Evolutionary conservation across 495 filamentous ascomycete genomes (phyloP).

Genomic region (Hypomontagnella monticulosa): DNA sequence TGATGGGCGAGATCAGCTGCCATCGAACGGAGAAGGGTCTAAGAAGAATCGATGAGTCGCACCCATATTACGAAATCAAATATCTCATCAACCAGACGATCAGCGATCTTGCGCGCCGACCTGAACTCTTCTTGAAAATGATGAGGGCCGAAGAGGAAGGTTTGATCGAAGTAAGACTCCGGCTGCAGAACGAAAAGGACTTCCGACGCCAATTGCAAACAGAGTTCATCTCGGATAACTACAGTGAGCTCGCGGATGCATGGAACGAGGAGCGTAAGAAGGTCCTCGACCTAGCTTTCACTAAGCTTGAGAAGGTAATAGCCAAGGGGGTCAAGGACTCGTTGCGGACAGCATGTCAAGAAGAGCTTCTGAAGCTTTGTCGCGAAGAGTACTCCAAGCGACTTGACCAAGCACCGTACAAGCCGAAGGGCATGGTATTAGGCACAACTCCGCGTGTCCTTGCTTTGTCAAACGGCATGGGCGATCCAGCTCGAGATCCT

Average conservation of each 20-base stretch:
- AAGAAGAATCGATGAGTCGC: conserved; percentile 92
- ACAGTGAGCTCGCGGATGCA: conserved; percentile 91
- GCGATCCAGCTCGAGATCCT: conserved; percentile 76
- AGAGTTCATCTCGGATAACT: conserved; percentile 92
- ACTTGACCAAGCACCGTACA: conserved; percentile 94
- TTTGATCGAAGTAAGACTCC: conserved; percentile 81
- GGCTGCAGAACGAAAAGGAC: conserved; percentile 75
- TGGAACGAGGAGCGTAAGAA: conserved; percentile 91
- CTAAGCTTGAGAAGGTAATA: conserved; percentile 83
- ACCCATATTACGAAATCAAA: conserved; percentile 98
- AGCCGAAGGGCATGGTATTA: conserved; percentile 90
- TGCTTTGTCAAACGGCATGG: conserved; percentile 82
- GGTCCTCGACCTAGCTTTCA: conserved; percentile 80
- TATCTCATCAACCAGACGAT: conserved; percentile 91
- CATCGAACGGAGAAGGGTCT: conserved; percentile 92
- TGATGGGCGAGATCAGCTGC: conserved; percentile 82
- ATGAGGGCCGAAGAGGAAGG: conserved; percentile 95
- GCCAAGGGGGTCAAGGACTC: conserved; percentile 93
- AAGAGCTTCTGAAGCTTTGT: conserved; percentile 80
- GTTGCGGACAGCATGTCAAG: conserved; percentile 89
- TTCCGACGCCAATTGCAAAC: conserved; percentile 77
- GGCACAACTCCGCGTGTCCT: conserved; percentile 90
- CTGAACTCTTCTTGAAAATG: conserved; percentile 93
- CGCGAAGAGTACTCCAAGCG: conserved; percentile 85
- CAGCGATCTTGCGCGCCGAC: conserved; percentile 77